Conservation (phyloP, 495 filamentous ascomycete genomes). For the Trichoderma gamsii region DNA sequence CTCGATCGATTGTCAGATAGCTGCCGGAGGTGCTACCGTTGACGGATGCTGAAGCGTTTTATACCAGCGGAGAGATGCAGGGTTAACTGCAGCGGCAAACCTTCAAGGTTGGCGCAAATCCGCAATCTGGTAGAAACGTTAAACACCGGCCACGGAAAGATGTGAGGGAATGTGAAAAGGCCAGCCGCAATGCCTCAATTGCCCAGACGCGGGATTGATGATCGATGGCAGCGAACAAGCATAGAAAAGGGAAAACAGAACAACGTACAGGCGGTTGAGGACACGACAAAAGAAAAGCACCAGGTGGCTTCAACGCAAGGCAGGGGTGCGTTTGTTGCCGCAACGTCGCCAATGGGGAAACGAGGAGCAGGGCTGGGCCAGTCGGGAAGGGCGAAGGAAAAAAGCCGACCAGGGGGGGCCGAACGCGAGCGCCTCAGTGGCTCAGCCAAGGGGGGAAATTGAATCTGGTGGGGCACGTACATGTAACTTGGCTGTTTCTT, state of each 20-base stretch:
- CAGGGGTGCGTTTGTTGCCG: not conserved
- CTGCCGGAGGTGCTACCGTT: not conserved
- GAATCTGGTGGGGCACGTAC: too few species aligned
- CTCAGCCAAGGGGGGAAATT: not conserved
- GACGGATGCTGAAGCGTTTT: not conserved
- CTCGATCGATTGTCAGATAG: conserved; percentile 9
- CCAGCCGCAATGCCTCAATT: not conserved
- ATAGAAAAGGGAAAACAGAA: not conserved
- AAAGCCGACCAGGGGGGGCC: not conserved
- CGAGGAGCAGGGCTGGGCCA: not conserved
- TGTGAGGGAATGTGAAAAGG: not conserved
- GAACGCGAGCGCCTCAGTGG: not conserved
- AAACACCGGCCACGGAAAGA: not conserved
- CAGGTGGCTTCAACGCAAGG: conserved; percentile 19
- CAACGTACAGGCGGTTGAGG: not conserved
- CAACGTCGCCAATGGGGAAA: not conserved
- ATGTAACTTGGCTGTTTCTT: not conserved
- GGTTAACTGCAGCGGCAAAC: not conserved
- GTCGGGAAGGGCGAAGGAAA: not conserved
- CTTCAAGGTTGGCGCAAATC: not conserved
- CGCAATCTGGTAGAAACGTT: conserved; percentile 1
- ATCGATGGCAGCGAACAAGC: conserved; percentile 7
- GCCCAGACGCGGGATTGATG: not conserved
- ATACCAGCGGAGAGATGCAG: not conserved
- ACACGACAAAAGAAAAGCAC: conserved; percentile 18